Evolutionary conservation across 116 monocot species (phyloP).

Genomic region (Trichopus zeylanicus): DNA sequence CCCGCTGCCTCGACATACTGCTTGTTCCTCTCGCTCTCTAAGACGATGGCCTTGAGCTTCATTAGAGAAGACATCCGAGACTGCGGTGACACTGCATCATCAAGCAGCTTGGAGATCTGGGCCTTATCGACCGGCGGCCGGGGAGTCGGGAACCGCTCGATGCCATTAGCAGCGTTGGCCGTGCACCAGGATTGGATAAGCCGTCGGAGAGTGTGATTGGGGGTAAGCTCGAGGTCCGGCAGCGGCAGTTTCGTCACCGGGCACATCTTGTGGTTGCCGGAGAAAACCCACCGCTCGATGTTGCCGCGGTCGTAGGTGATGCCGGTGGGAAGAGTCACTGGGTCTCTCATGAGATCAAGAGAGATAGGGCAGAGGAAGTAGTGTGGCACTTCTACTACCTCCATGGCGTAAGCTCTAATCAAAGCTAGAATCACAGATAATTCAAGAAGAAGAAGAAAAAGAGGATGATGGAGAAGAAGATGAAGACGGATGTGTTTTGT

Average conservation of each 20-base stretch:
- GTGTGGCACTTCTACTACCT: conserved; percentile 37
- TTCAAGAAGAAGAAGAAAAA: not conserved
- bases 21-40: conserved; percentile 48
- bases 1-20: conserved; percentile 21
- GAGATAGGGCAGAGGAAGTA: conserved; percentile 85
- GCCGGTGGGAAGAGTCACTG: conserved; percentile 72
- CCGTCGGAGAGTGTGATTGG: conserved; percentile 85
- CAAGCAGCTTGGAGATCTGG: conserved; percentile 25
- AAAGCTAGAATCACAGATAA: not conserved
- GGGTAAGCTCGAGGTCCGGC: conserved; percentile 36
- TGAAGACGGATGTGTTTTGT: no score
- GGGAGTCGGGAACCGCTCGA: conserved; percentile 78
- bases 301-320: conserved; percentile 80
- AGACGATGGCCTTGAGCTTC: conserved; percentile 30
- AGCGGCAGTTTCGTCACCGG: conserved; percentile 52
- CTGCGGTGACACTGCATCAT: conserved; percentile 9
- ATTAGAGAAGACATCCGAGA: conserved; percentile 11
- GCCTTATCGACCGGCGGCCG: conserved; percentile 34
- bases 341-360: conserved; percentile 72
- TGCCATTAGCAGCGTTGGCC: conserved; percentile 38
- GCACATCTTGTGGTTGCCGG: conserved; percentile 30
- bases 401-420: no score
- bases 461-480: no score
- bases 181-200: conserved; percentile 83
- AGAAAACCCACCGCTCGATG: conserved; percentile 79